These are phyloP conservation scores for Sporothrix pseudoabietina DNA, from an alignment of 2,329 filamentous ascomycete genomes.

Conservation along the genomic window DNA sequence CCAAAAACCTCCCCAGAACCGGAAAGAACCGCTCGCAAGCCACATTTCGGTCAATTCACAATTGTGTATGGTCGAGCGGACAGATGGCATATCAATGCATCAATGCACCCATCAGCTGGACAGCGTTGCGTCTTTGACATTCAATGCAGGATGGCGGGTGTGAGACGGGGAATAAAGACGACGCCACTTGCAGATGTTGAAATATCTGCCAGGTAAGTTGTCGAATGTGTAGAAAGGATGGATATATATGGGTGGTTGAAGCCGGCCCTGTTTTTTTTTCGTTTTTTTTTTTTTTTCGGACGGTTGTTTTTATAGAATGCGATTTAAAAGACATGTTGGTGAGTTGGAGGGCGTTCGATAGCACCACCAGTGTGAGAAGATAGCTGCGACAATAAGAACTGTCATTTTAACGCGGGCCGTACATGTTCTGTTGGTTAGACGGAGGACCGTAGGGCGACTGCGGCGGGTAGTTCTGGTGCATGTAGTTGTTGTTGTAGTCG, in stretches of 20 bases:
- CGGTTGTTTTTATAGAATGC: background rate
- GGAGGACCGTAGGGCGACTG: conserved; percentile 61
- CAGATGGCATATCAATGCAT: background rate
- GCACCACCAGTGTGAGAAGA: background rate
- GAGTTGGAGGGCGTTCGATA: background rate
- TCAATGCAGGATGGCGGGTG: background rate
- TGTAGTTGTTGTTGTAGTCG: conserved; percentile 58
- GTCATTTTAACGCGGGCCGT: conserved; percentile 50
- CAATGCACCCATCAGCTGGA: background rate
- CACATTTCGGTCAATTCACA: background rate
- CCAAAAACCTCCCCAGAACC: background rate
- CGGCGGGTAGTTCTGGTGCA: conserved; percentile 61
- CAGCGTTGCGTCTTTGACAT: background rate
- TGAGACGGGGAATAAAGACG: background rate
- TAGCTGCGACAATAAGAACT: no score
- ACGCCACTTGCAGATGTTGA: background rate
- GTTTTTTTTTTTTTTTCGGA: background rate
- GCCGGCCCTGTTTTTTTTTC: background rate
- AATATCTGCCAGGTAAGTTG: background rate
- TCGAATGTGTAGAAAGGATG: conserved; percentile 42
- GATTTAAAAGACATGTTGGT: background rate
- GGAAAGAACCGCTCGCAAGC: background rate
- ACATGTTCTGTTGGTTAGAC: conserved; percentile 58
- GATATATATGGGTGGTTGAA: background rate
- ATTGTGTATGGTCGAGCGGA: background rate